Evolutionary conservation across 1,284 basidiomycete genomes (phyloP), one percentile per base, ranked within the genome.

Genomic region (Stereum hirsutum): DNA sequence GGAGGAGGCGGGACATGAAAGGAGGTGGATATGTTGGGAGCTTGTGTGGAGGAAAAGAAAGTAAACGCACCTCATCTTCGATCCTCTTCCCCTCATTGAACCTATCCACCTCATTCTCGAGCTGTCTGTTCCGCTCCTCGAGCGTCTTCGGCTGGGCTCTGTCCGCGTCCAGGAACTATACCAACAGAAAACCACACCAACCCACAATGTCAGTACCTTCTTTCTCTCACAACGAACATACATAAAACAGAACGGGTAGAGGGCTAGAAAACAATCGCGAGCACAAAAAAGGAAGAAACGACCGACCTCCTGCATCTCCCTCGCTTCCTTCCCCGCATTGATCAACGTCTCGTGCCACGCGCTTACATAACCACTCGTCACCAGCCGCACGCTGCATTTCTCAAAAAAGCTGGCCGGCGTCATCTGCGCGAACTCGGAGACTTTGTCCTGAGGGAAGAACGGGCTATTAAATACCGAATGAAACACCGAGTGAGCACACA

Each of bases 401-500:
- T 34, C 73, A 69, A 15, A 99, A 70, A 0, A 98, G 74, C 44
- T 88, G 75, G 44, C 84, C 1, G 92, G 84, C 3, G 72, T 74
- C 92, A 99, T 96, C 43, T 79, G 79, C 4, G 96, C 92, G 55
- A 99, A 99, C 55, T 91, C 86, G 6, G 90, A 83, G 2, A 99
- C 96, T 56, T 89, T 89, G 65, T 99, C 96, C 63, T 99, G 96
- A 6, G 96, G 95, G 37, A 99, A 72, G 70, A 99, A 99, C 1
- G 89, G 88, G 57, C 91, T 91, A 51, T n/a, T n/a, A n/a, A n/a
- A 45, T 17, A 30, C 5, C 19, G 11, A 28, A 28, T 24, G 28
- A 15, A 20, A 40, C 11, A 43, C 34, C 35, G 30, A 20, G 15
- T 17, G 39, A 39, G 15, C 25, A 15, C 20, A n/a, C 23, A 5